Evolutionary conservation across 495 filamentous ascomycete genomes (phyloP), one percentile per base, ranked within the genome.

Genomic region (Talaromyces borbonicus): DNA sequence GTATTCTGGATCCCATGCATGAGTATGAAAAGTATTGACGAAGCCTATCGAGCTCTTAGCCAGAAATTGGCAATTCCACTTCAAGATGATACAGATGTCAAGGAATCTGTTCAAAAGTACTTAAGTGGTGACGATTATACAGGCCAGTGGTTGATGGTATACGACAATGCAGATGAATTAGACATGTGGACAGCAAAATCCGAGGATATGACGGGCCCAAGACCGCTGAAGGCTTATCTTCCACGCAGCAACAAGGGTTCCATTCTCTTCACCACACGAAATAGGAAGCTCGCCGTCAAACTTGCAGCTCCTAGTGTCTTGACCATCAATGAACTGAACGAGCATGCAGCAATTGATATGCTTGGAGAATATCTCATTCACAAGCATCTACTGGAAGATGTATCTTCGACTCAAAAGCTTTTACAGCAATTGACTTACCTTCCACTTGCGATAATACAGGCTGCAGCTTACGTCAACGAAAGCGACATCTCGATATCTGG

Each of bases 391-490:
- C 14, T 38, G 14, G 9, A 41, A 2, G 56, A 66, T 31, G 39
- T 57, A 30, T 29, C 11, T 22, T 39, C 56, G 12, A 23, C 55
- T 6, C 46, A 32, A 12, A 33, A 12, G 8, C 59, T 77, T 19
- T 55, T 73, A 0, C 38, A 60, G 36, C 46, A 56, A 14, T 57
- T 77, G 18, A 56, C 56, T 16, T 56, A 52, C 30, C 57, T 74
- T 3, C 72, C 71, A 5, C 56, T 78, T 5, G 72, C 73, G 5
- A 57, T 75, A 22, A 57, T 52, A 24, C 72, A 77, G 48, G 73
- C 73, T 3, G 56, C 67, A 9, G 58, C 69, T 5, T 77, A 66
- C 47, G 72, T 78, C 11, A 62, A 62, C 37, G 55, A 65, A 46
- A 73, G 66, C 22, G 5, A 31, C 1, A 49, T 50, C 15, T 51